Base-by-base conservation (phyloP, 306 rosid genomes). In the Vigna hirtella region DNA sequence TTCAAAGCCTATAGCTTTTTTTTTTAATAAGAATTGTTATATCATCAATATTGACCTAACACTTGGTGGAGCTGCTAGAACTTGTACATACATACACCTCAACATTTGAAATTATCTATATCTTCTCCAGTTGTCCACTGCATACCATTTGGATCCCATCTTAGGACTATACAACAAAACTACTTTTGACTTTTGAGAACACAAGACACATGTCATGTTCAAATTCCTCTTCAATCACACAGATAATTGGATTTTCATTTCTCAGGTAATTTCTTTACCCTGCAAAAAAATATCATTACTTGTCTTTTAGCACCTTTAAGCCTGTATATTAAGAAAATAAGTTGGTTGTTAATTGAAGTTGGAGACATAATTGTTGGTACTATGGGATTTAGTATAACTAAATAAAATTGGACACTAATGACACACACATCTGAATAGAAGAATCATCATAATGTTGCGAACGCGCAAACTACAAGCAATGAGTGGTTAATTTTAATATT, bases 381-480 rank as follows among this genome's bases (percentile, higher is more conserved):
- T 7, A 10, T 18, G 65, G 0, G 52, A 16, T 8, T 1, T 36
- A 79, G 30, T 12, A 57, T 9, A 79, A 28, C 61, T 40, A 62
- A 40, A 53, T 40, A 81, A 71, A 73, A 36, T 52, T 62, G 49
- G 55, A 68, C 80, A 79, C 74, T 72, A 75, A 77, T 73, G 84
- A 79, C 26, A 52, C 78, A 79, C 71, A 62, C 66, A 26, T 26
- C 28, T 63, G 73, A 83, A 30, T 64, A 57, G 82, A 77, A 78
- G 79, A 77, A 86, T 62, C 26, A 81, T 73, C 5, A 67, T 73
- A 62, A 73, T 78, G 87, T 82, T 50, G 80, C 9, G 86, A 79
- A 83, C 85, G 79, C 76, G 80, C 81, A 77, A 84, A 73, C 70
- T 28, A 77, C 73, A 84, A 82, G 72, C 75, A 79, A 79, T 76